Conservation (phyloP, 2,329 filamentous ascomycete species). For the Paecilomyces variotii region DNA sequence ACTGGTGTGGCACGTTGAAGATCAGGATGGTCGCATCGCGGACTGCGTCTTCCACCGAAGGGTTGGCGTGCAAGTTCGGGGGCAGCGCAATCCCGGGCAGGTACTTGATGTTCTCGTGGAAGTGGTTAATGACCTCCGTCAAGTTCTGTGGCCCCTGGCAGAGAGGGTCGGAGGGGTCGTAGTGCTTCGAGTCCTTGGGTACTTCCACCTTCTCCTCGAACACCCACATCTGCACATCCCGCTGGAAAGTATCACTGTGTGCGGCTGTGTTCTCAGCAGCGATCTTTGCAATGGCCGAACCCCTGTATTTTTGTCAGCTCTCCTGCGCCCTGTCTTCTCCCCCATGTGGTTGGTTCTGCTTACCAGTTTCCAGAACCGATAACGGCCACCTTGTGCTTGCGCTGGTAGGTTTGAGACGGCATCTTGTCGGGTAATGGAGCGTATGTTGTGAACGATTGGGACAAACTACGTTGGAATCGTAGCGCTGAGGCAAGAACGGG, state of each 20-base stretch:
- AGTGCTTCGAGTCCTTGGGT: conserved; percentile 63
- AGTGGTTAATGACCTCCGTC: conserved; percentile 78
- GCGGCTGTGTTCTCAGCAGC: conserved; percentile 82
- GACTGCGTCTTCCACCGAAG: conserved; percentile 58
- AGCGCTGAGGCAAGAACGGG: neutral
- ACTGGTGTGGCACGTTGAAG: conserved; percentile 91
- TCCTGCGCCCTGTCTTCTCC: neutral
- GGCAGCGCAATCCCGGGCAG: conserved; percentile 82
- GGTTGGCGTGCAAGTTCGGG: conserved; percentile 50
- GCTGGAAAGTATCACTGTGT: conserved; percentile 73
- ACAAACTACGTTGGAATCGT: conserved; percentile 15
- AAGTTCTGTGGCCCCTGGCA: conserved; percentile 72
- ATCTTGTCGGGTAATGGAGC: conserved; percentile 15
- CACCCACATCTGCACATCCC: conserved; percentile 97
- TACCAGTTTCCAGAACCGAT: conserved; percentile 97
- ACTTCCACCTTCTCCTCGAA: conserved; percentile 84
- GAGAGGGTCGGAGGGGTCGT: conserved; percentile 69
- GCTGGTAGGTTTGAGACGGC: conserved; percentile 24
- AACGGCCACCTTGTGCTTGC: conserved; percentile 52
- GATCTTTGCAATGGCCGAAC: conserved; percentile 95
- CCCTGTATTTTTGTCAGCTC: conserved; percentile 49
- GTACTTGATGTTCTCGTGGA: conserved; percentile 98
- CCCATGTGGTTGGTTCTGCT: conserved; percentile 11
- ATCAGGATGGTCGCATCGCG: conserved; percentile 79
- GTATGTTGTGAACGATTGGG: neutral